These are phyloP conservation scores for Neurospora sp. DNA, from an alignment of 495 filamentous ascomycete genomes.

Conservation along the genomic window DNA sequence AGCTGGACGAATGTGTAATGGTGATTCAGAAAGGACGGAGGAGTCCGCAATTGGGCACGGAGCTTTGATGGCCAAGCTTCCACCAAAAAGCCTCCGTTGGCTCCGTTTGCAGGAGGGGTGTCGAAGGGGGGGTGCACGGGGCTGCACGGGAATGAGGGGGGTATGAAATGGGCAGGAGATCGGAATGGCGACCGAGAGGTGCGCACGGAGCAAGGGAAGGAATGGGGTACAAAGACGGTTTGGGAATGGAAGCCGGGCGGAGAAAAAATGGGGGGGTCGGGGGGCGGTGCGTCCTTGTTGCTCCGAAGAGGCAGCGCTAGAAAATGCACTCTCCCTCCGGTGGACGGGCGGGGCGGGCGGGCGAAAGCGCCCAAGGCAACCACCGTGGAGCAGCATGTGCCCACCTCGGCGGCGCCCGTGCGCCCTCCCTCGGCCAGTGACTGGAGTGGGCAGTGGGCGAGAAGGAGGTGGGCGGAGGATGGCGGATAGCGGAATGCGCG, in stretches of 20 bases:
- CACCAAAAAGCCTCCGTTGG: background rate
- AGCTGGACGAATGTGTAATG: background rate
- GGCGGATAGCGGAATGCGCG: background rate
- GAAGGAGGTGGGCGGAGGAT: background rate
- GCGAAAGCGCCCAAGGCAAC: background rate
- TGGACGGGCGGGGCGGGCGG: constrained; percentile 1
- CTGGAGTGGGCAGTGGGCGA: background rate
- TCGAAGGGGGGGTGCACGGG: background rate
- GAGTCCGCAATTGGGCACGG: constrained; percentile 8
- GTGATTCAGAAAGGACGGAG: constrained; percentile 1
- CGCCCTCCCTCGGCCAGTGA: constrained; percentile 3
- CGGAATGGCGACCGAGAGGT: constrained; percentile 18
- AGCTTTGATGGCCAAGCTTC: background rate
- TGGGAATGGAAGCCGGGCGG: constrained; percentile 23
- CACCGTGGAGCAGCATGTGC: background rate
- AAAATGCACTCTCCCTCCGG: constrained; percentile 13
- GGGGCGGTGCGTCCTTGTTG: constrained; percentile 3
- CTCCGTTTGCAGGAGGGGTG: constrained; percentile 12
- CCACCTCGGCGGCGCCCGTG: constrained; percentile 4
- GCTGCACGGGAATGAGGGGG: background rate
- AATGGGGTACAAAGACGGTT: constrained; percentile 14
- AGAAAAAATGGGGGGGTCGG: constrained; percentile 17
- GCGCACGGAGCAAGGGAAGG: constrained; percentile 22
- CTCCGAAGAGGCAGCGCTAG: constrained; percentile 18
- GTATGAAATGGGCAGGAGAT: constrained; percentile 7